phyloP scores from a whole-genome alignment of 1,284 basidiomycete genomes.

The Moniliella sp. region DNA sequence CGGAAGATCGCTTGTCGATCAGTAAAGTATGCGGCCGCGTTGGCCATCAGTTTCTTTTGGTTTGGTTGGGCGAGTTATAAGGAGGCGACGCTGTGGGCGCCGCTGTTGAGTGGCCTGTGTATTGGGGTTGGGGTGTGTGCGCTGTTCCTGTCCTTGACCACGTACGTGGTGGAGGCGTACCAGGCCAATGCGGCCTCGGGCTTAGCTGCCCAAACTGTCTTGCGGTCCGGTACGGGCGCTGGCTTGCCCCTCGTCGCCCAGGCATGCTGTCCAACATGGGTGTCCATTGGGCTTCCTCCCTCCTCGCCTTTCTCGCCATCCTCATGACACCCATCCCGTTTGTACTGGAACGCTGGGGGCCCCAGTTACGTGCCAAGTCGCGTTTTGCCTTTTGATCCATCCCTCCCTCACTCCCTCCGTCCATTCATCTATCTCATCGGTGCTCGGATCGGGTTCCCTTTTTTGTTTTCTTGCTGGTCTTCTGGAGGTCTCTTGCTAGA shows the following conservation, averaged over 20 bases:
- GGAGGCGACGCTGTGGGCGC: constrained; percentile 36
- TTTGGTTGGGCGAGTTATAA: constrained; percentile 19
- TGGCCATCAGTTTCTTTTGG: constrained; percentile 30
- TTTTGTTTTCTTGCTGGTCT: too few relatives aligned
- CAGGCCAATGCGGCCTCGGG: constrained; percentile 39
- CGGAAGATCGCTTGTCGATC: constrained; percentile 19
- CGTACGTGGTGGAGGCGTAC: constrained; percentile 35
- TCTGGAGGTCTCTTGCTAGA: too few relatives aligned
- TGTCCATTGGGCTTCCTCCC: constrained; percentile 51
- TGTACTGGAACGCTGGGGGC: too few relatives aligned
- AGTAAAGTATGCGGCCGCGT: constrained; percentile 25
- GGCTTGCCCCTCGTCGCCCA: constrained; percentile 38
- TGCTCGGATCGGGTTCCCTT: too few relatives aligned
- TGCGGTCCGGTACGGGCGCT: constrained; percentile 46
- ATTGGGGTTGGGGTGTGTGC: constrained; percentile 37
- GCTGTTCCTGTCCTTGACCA: constrained; percentile 40
- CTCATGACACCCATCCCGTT: constrained; percentile 50
- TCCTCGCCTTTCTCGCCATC: constrained; percentile 50
- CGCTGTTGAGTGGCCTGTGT: constrained; percentile 38
- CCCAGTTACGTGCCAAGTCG: too few relatives aligned
- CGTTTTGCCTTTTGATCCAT: too few relatives aligned
- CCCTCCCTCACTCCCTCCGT: too few relatives aligned
- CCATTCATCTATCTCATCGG: too few relatives aligned
- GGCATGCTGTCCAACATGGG: constrained; percentile 43
- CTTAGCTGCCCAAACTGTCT: constrained; percentile 47